Conservation (phyloP, 2,329 filamentous ascomycete genomes). For the Trichoderma cornu-damae region DNA sequence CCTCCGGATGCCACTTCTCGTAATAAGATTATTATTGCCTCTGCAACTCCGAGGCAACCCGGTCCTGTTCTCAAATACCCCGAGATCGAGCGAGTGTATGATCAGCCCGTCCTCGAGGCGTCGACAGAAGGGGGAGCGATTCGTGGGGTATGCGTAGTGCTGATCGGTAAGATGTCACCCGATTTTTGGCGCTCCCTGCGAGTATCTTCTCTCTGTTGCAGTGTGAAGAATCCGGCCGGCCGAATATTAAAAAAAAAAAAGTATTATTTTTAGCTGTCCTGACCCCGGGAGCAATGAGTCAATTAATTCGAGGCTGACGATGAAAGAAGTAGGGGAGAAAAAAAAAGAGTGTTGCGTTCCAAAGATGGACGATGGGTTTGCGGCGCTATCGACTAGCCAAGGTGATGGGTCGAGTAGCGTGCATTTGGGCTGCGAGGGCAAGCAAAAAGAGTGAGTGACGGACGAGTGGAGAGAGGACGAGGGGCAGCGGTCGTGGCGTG, state of each 20-base stretch:
- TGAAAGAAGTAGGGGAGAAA: constrained; percentile 7
- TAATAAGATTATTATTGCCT: neutral
- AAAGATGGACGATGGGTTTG: constrained; percentile 6
- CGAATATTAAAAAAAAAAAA: constrained; percentile 12
- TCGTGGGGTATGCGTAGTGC: constrained; percentile 18
- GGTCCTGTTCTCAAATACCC: neutral
- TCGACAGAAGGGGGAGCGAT: constrained; percentile 2
- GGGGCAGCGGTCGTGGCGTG: constrained; percentile 16
- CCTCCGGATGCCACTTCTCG: neutral
- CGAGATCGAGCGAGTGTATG: constrained; percentile 3
- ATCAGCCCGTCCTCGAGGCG: neutral
- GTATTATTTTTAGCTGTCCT: constrained; percentile 13
- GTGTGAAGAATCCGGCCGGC: constrained; percentile 18
- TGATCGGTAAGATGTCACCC: constrained; percentile 18
- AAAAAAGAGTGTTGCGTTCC: constrained; percentile 8
- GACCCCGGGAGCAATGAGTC: constrained; percentile 9
- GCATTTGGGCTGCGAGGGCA: constrained; percentile 16
- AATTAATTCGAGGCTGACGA: constrained; percentile 10
- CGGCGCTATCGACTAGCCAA: constrained; percentile 21
- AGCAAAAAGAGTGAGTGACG: constrained; percentile 16
- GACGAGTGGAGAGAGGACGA: constrained; percentile 16
- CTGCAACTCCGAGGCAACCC: neutral
- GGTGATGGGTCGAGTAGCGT: constrained; percentile 19
- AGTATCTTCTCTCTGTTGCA: constrained; percentile 2
- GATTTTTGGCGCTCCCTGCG: constrained; percentile 8